These are phyloP conservation scores for Cerrena zonata DNA, from an alignment of 1,284 basidiomycete species.

Conservation along the genomic window DNA sequence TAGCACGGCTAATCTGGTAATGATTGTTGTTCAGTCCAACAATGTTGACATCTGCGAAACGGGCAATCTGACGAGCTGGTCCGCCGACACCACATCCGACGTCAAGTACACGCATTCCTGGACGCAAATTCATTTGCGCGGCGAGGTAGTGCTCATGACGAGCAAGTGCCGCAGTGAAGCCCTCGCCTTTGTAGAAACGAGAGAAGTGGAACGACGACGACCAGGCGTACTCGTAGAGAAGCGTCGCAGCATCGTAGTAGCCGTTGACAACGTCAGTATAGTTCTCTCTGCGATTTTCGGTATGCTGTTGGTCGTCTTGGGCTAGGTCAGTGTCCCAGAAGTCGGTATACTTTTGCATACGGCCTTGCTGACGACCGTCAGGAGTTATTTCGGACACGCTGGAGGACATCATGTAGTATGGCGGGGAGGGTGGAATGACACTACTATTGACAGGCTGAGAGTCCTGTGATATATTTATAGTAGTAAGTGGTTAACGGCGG, in stretches of 20 bases:
- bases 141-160: slow-evolving; percentile 98
- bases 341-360: slow-evolving; percentile 87
- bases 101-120: slow-evolving; percentile 94
- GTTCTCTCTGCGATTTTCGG: slow-evolving; percentile 71
- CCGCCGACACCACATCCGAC: slow-evolving; percentile 98
- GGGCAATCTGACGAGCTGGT: slow-evolving; percentile 91
- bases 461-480: too few species aligned
- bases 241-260: slow-evolving; percentile 97
- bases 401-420: too few species aligned
- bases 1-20: slow-evolving; percentile 86
- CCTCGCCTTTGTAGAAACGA: slow-evolving; percentile 94
- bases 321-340: slow-evolving; percentile 88
- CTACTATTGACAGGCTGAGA: too few species aligned
- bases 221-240: slow-evolving; percentile 97
- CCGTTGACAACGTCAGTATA: slow-evolving; percentile 96
- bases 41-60: slow-evolving; percentile 83
- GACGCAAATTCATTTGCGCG: slow-evolving; percentile 72
- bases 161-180: slow-evolving; percentile 78
- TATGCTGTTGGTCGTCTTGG: slow-evolving; percentile 68
- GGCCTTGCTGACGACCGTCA: slow-evolving; percentile 78
- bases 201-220: slow-evolving; percentile 94
- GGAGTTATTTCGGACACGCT: too few species aligned
- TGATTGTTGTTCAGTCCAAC: slow-evolving; percentile 96
- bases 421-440: too few species aligned
- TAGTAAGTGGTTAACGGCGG: too few species aligned